Base-by-base conservation (phyloP, 345 rosid genomes). In the Murraya koenigii region DNA sequence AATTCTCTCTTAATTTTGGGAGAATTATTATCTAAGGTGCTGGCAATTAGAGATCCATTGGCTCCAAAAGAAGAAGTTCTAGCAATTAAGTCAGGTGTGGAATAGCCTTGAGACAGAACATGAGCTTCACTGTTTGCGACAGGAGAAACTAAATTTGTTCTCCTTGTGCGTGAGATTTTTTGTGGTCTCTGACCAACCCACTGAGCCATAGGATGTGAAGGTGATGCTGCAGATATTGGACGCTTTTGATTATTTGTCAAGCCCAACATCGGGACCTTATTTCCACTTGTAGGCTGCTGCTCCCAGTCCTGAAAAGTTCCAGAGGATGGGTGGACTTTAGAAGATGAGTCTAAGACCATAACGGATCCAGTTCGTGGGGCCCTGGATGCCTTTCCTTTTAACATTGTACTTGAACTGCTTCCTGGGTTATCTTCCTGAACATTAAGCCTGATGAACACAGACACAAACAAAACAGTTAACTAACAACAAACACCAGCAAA, bases 141-240 rank as follows among this genome's bases (percentile, higher is more conserved):
- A 62, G 99, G 97, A 44, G 92, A 84, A 78, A 86, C 88, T 80
- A 94, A 58, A 85, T 88, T 92, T 66, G 94, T 84, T 82, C 99
- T 92, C 87, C 97, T 87, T 44, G 93, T 85, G 39, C 98, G 97
- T 32, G 95, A 91, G 77, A 85, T 93, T 79, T 96, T 96, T 73
- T 88, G 91, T 30, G 89, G 94, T 79, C 98, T 95, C 88, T 92
- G 99, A 82, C 98, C 94, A 72, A 80, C 95, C 98, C 99, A 96
- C 70, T 92, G 92, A 69, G 97, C 89, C 90, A 92, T 92, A 35
- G 95, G 86, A 76, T 83, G 92, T 62, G 94, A 86, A 82, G 98
- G 82, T 55, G 97, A 88, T 82, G 88, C 86, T 60, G 89, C 69
- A 76, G 90, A 75, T 55, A 77, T 55, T 25, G 80, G 80, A 80